These are phyloP conservation scores for Agaricus subrufescens DNA, from an alignment of 768 basidiomycete species.

Conservation along the genomic window DNA sequence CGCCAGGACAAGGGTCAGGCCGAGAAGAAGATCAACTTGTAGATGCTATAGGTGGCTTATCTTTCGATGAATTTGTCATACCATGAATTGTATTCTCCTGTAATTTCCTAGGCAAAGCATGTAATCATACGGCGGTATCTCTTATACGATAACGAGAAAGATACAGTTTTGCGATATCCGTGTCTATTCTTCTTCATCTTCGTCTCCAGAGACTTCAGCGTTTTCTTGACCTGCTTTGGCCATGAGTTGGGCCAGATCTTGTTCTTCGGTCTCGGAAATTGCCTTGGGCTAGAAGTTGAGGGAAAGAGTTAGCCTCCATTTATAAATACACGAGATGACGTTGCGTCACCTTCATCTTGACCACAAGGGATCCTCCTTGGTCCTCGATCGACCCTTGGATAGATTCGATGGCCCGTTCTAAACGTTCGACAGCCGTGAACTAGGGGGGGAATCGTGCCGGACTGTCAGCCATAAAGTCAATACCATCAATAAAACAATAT, in stretches of 20 bases:
- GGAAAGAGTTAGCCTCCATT: not conserved
- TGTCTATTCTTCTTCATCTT: slow-evolving; percentile 62
- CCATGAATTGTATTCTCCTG: not conserved
- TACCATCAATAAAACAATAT: not conserved
- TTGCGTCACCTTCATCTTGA: slow-evolving; percentile 89
- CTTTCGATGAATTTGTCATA: not conserved
- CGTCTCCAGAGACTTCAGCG: slow-evolving; percentile 93
- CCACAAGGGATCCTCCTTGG: slow-evolving; percentile 78
- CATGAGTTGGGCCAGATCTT: slow-evolving; percentile 96
- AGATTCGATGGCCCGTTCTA: slow-evolving; percentile 89
- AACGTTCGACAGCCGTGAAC: slow-evolving; percentile 86
- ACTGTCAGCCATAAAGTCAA: not conserved
- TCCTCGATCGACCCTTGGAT: slow-evolving; percentile 84
- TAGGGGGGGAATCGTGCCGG: slow-evolving; percentile 16
- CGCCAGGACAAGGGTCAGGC: slow-evolving; percentile 23
- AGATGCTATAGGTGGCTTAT: not conserved
- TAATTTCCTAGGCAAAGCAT: not conserved
- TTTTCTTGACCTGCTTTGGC: slow-evolving; percentile 92
- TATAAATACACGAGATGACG: not conserved
- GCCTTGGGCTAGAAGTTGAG: slow-evolving; percentile 76
- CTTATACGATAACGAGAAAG: not conserved
- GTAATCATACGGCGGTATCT: not conserved
- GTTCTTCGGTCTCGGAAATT: slow-evolving; percentile 95
- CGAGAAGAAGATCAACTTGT: slow-evolving; percentile 49
- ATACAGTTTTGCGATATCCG: not conserved